These are phyloP conservation scores for Rheum nobile DNA, from an alignment of 148 eudicot genomes.

Conservation along the genomic window DNA sequence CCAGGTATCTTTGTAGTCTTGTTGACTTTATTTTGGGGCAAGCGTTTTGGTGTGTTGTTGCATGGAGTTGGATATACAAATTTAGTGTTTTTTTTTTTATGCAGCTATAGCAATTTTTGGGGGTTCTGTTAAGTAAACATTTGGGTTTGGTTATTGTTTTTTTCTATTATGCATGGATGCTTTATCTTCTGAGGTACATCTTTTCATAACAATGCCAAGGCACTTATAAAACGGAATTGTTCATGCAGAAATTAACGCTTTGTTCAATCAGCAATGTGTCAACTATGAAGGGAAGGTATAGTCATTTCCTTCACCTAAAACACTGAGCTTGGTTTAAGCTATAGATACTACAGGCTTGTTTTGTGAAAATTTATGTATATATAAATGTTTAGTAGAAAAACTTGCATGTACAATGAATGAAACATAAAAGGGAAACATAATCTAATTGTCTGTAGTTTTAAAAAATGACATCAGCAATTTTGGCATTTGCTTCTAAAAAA, in stretches of 20 bases:
- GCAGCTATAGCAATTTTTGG: neutral
- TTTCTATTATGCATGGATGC: neutral
- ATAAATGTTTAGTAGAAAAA: neutral
- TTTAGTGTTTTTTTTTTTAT: neutral
- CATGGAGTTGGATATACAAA: neutral
- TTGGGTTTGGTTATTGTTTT: neutral
- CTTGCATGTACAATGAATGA: neutral
- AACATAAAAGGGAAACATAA: neutral
- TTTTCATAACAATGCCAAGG: neutral
- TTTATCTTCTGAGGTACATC: neutral
- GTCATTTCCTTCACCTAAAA: neutral
- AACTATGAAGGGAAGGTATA: slow-evolving; percentile 88
- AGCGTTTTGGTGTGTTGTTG: neutral
- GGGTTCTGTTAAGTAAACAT: neutral
- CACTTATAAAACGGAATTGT: neutral
- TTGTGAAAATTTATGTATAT: neutral
- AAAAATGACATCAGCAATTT: neutral
- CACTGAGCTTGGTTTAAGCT: neutral
- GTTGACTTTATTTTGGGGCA: neutral
- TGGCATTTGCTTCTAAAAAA: neutral
- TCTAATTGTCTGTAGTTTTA: neutral
- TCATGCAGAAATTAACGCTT: slow-evolving; percentile 67
- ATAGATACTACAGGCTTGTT: neutral
- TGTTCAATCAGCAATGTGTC: slow-evolving; percentile 69
- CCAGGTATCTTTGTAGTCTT: slow-evolving; percentile 42